phyloP scores from a whole-genome alignment of 2,329 filamentous ascomycete genomes.

The Hypoxylon sp. region DNA sequence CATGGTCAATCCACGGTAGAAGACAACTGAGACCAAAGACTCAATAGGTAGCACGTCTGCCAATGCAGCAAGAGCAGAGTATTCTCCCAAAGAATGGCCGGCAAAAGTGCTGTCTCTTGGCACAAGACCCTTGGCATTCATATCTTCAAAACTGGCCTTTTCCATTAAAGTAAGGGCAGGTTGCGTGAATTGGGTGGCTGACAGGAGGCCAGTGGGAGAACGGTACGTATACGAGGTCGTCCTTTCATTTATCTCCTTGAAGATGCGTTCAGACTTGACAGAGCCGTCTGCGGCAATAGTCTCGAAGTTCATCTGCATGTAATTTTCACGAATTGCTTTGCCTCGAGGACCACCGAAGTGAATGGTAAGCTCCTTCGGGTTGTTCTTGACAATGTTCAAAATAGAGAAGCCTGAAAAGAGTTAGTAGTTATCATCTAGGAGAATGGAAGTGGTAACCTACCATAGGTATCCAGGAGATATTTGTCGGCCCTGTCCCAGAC shows the following conservation, averaged over 20 bases:
- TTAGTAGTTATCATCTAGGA: slow-evolving; percentile 19
- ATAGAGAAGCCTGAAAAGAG: slow-evolving; percentile 84
- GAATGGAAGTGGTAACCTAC: slow-evolving; percentile 65
- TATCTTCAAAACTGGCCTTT: slow-evolving; percentile 99
- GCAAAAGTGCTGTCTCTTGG: slow-evolving; percentile 97
- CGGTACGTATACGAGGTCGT: slow-evolving; percentile 98
- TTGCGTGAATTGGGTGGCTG: slow-evolving; percentile 98
- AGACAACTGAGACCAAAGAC: slow-evolving; percentile 96
- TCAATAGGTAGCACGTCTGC: slow-evolving; percentile 99
- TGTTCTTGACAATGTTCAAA: slow-evolving; percentile 99
- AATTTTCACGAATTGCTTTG: slow-evolving; percentile 98
- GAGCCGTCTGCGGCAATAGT: slow-evolving; percentile 92
- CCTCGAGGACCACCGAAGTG: slow-evolving; percentile 97
- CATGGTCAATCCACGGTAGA: slow-evolving; percentile 99
- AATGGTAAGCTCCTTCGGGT: slow-evolving; percentile 98
- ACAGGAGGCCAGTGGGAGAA: slow-evolving; percentile 93
- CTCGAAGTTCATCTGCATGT: slow-evolving; percentile 99
- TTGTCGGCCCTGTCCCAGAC: slow-evolving; percentile 98
- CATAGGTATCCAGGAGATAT: slow-evolving; percentile 99
- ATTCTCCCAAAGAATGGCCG: slow-evolving; percentile 97
- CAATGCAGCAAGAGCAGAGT: slow-evolving; percentile 94
- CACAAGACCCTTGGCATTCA: slow-evolving; percentile 96
- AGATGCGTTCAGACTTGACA: slow-evolving; percentile 99
- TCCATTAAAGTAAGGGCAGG: slow-evolving; percentile 98
- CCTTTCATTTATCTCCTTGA: slow-evolving; percentile 95